Conservation (phyloP, 805 yeast species). For the Ascoidea asiatica region DNA sequence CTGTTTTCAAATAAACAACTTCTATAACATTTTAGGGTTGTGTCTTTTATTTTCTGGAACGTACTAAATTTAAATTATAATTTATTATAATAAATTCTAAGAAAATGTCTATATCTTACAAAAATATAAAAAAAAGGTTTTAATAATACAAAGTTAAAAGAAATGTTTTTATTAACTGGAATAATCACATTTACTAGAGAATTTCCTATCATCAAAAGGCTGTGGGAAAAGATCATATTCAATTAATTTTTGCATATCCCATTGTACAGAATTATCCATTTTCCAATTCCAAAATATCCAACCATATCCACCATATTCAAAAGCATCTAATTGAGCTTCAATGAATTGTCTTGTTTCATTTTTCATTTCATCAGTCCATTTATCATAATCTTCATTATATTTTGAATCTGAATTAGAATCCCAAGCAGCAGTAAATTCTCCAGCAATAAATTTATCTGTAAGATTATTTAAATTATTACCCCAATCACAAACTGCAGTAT, state of each 20-base stretch:
- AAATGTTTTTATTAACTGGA: background rate
- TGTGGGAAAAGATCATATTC: conserved; percentile 42
- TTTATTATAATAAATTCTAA: no score
- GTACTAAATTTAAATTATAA: background rate
- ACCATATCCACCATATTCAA: conserved; percentile 31
- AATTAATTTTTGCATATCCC: conserved; percentile 47
- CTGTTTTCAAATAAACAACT: no score
- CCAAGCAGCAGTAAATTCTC: conserved; percentile 12
- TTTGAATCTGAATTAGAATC: conserved; percentile 5
- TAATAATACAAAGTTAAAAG: no score
- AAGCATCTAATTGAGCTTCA: conserved; percentile 49
- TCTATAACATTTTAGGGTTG: no score
- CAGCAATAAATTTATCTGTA: conserved; percentile 7
- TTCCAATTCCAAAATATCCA: conserved; percentile 66
- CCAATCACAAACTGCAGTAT: conserved; percentile 11
- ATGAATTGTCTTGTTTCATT: conserved; percentile 36
- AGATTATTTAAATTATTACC: conserved; percentile 8
- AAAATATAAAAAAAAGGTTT: no score
- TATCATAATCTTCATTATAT: conserved; percentile 19
- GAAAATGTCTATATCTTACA: no score
- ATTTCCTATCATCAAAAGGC: conserved; percentile 44
- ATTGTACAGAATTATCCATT: conserved; percentile 51
- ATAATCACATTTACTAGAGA: conserved; percentile 11
- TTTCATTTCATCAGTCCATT: conserved; percentile 30
- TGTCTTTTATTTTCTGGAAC: no score